Percentiles rank a stretch among this genome's conserved stretches.
phyloP scores from a whole-genome alignment of 345 rosid genomes.

The Salix dunnii region DNA sequence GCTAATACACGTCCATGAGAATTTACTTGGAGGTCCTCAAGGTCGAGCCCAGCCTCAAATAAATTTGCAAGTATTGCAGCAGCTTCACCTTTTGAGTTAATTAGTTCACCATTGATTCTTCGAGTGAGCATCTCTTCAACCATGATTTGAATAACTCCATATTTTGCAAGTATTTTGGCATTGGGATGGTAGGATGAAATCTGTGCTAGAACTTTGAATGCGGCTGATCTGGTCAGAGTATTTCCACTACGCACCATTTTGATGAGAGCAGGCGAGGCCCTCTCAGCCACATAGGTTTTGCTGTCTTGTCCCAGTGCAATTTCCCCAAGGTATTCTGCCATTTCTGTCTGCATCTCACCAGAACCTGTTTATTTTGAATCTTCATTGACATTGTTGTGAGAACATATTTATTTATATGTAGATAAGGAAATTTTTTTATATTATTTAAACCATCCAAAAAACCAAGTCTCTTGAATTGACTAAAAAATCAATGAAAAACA shows the following conservation, averaged over 20 bases:
- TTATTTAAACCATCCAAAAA: not conserved
- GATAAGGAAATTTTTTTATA: not conserved
- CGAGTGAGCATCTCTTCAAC: conserved; percentile 65
- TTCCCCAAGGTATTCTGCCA: conserved; percentile 72
- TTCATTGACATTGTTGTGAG: not conserved
- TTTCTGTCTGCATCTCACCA: conserved; percentile 60
- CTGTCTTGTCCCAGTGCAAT: conserved; percentile 57
- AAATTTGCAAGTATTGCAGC: conserved; percentile 73
- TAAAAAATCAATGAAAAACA: not conserved
- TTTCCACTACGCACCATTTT: conserved; percentile 60
- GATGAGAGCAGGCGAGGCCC: conserved; percentile 60
- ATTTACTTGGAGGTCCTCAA: conserved; percentile 50
- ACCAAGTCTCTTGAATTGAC: not conserved
- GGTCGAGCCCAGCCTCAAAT: conserved; percentile 62
- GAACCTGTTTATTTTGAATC: conserved; percentile 40
- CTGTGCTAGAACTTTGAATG: conserved; percentile 68
- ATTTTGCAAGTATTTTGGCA: conserved; percentile 51
- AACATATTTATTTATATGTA: not conserved
- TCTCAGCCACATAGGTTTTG: conserved; percentile 57
- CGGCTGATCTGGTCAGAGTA: conserved; percentile 43
- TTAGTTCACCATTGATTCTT: conserved; percentile 46
- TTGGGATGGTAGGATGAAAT: conserved; percentile 65
- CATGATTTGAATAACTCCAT: conserved; percentile 59
- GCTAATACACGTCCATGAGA: conserved; percentile 56
- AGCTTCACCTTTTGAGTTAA: conserved; percentile 65